Evolutionary conservation across 2,329 filamentous ascomycete species (phyloP).

Genomic region (Colletotrichum neosansevieriae): DNA sequence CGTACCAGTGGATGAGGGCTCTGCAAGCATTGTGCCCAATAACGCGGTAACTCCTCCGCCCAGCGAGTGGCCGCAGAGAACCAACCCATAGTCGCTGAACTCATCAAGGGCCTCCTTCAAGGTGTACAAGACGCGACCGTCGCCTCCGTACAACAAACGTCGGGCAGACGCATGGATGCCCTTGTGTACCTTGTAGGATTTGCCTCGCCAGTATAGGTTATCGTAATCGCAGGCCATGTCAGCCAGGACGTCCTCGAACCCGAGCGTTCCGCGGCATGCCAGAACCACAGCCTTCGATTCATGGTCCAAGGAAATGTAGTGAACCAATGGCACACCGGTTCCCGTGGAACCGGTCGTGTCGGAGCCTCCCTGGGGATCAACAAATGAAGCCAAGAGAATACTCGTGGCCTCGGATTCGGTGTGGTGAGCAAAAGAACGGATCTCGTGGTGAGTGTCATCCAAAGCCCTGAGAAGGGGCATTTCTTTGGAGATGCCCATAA

Average conservation of each 20-base stretch:
- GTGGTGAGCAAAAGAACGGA: conserved; percentile 73
- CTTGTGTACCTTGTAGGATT: conserved; percentile 77
- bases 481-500: conserved; percentile 70
- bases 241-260: conserved; percentile 79
- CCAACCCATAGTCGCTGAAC: conserved; percentile 76
- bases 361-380: conserved; percentile 75
- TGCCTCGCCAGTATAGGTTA: conserved; percentile 72
- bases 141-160: conserved; percentile 74
- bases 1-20: conserved; percentile 66
- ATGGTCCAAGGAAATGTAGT: conserved; percentile 79
- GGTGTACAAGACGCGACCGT: conserved; percentile 74
- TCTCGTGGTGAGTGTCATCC: conserved; percentile 68
- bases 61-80: conserved; percentile 77
- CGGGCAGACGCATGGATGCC: conserved; percentile 79
- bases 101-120: conserved; percentile 74
- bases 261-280: conserved; percentile 78
- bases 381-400: conserved; percentile 76
- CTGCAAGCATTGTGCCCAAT: conserved; percentile 77
- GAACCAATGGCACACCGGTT: conserved; percentile 76
- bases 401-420: conserved; percentile 69
- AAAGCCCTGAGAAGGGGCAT: conserved; percentile 55
- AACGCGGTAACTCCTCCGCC: conserved; percentile 78
- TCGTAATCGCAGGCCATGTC: conserved; percentile 83
- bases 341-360: conserved; percentile 74
- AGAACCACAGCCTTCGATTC: conserved; percentile 78